Evolutionary conservation across 345 rosid species (phyloP).

Genomic region (Dovyalis caffra): DNA sequence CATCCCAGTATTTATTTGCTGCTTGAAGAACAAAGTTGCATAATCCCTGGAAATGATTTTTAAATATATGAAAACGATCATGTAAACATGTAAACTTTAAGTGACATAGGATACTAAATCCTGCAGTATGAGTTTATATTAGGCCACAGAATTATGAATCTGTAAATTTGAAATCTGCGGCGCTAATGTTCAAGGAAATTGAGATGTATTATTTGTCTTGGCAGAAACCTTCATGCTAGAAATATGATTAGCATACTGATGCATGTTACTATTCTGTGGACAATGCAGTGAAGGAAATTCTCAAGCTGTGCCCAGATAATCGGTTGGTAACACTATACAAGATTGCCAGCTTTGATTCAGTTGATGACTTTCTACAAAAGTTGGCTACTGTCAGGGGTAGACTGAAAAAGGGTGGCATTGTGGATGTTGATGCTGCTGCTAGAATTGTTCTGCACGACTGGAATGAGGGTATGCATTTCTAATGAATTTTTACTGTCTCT

Average conservation of each 20-base stretch:
- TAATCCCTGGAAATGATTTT: no score
- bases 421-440: slow-evolving; percentile 85
- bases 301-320: slow-evolving; percentile 67
- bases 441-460: slow-evolving; percentile 87
- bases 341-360: slow-evolving; percentile 65
- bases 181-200: no score
- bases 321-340: slow-evolving; percentile 75
- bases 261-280: slow-evolving; percentile 14
- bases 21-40: no score
- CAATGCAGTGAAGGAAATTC: slow-evolving; percentile 78
- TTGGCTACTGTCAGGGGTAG: slow-evolving; percentile 86
- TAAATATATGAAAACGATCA: no score
- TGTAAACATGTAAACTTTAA: no score
- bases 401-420: slow-evolving; percentile 94
- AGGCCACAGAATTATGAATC: no score
- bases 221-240: background rate
- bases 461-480: slow-evolving; percentile 63
- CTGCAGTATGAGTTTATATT: no score
- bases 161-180: no score
- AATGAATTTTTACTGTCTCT: background rate
- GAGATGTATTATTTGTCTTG: no score
- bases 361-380: slow-evolving; percentile 85
- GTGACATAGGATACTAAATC: no score
- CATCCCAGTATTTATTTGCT: no score
- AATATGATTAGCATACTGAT: slow-evolving; percentile 12